These are phyloP conservation scores for Phascolomyces articulosus DNA, from an alignment of 371 early-diverging fungal species.

Conservation along the genomic window DNA sequence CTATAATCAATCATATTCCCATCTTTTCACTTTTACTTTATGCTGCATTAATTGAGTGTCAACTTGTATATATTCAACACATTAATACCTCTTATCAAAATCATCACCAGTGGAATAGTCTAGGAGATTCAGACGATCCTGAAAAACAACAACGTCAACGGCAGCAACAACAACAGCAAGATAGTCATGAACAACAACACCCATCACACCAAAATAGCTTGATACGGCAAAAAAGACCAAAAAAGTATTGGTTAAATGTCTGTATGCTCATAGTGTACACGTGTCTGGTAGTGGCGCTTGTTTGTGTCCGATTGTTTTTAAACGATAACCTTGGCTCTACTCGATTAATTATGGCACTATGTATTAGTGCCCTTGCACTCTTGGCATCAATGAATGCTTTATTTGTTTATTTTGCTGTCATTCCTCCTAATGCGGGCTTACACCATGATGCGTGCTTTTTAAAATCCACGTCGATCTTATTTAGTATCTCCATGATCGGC, in stretches of 20 bases:
- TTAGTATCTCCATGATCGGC: constrained; percentile 22
- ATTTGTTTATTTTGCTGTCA: not conserved
- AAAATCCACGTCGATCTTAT: constrained; percentile 20
- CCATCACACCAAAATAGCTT: not conserved
- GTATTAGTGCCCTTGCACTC: constrained; percentile 20
- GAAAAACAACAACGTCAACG: constrained; percentile 14
- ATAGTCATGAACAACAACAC: not conserved
- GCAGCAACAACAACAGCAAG: constrained; percentile 3
- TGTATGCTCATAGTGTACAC: constrained; percentile 19
- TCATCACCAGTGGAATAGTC: constrained; percentile 27
- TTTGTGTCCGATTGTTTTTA: constrained; percentile 14
- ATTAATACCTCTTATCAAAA: constrained; percentile 19
- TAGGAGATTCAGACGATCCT: constrained; percentile 17
- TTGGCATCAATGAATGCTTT: constrained; percentile 12
- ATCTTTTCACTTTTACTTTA: constrained; percentile 31
- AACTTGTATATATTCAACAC: constrained; percentile 29
- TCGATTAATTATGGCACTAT: constrained; percentile 17
- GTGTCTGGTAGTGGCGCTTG: constrained; percentile 12
- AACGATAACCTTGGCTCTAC: constrained; percentile 11
- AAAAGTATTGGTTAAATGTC: constrained; percentile 24
- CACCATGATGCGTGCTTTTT: not conserved
- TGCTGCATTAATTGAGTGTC: constrained; percentile 26
- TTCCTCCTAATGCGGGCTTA: constrained; percentile 9
- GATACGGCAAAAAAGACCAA: not conserved
- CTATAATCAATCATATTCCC: constrained; percentile 25